These are phyloP conservation scores for Pseudocercospora crystallina DNA, from an alignment of 2,329 filamentous ascomycete species.

Conservation along the genomic window DNA sequence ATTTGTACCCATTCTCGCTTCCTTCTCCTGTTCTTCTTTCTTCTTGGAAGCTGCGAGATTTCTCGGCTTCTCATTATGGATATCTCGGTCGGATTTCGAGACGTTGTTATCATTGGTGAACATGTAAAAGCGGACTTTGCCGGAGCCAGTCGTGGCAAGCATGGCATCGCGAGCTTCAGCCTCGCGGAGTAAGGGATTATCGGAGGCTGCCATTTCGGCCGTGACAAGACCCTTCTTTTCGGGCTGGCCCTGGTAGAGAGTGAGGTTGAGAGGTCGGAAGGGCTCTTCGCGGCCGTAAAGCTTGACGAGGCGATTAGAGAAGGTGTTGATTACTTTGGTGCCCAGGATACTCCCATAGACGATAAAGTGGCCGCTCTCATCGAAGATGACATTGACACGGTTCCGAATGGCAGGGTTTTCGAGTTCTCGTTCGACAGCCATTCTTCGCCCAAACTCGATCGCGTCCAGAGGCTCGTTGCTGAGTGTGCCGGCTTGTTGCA, in stretches of 20 bases:
- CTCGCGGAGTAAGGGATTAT: conserved; percentile 88
- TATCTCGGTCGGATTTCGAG: conserved; percentile 79
- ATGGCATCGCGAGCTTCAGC: conserved; percentile 90
- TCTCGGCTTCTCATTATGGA: conserved; percentile 91
- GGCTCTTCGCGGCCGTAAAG: conserved; percentile 88
- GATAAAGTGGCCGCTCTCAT: conserved; percentile 94
- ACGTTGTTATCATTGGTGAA: conserved; percentile 89
- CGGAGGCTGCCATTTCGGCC: conserved; percentile 93
- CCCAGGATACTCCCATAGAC: conserved; percentile 90
- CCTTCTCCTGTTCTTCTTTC: conserved; percentile 57
- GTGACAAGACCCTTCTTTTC: conserved; percentile 92
- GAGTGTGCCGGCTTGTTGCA: conserved; percentile 86
- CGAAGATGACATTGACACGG: conserved; percentile 85
- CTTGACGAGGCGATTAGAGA: conserved; percentile 88
- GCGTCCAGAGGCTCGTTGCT: conserved; percentile 78
- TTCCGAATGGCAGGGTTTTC: conserved; percentile 67
- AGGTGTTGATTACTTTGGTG: conserved; percentile 92
- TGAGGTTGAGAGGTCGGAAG: conserved; percentile 77
- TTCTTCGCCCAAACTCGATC: conserved; percentile 84
- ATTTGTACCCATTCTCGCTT: conserved; percentile 70
- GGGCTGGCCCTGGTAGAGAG: conserved; percentile 90
- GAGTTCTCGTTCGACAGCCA: conserved; percentile 83
- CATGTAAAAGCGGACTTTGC: conserved; percentile 94
- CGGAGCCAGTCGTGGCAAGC: conserved; percentile 76
- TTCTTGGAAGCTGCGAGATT: conserved; percentile 53